Base-by-base conservation (phyloP, 1,139 yeast species). In the Geotrichum europaeum region DNA sequence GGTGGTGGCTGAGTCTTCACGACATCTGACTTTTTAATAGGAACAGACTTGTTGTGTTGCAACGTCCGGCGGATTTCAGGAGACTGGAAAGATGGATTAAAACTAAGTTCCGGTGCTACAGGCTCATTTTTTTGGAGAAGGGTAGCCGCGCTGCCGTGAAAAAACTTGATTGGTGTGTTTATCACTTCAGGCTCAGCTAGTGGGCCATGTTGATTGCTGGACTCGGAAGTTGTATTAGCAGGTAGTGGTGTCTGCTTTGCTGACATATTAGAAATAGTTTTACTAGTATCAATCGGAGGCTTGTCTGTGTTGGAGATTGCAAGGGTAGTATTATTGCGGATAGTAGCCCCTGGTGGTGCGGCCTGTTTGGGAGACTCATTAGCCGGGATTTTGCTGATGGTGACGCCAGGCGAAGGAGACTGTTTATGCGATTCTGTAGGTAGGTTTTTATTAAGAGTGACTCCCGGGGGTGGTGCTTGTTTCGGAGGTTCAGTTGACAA, bases 31-130 rank as follows among this genome's bases (percentile, higher is more conserved):
- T 62, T 13, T 51, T 63, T 59, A 6, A 84, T 75, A 0, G 87
- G 87, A 0, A 80, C 79, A 0, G 87, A 83, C 63, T 76, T 81
- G 18, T 76, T 76, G 18, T 84, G 87, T 66, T 82, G 84, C n/a
- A 84, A 73, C 0, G 84, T 82, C 45, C 84, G 76, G 57, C 80
- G 73, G 36, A 82, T 76, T 56, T 78, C 76, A 18, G 83, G 82
- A 1, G 86, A 78, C 2, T 79, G 76, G 63, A 78, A 79, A 53
- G 77, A 78, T 18, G 83, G 77, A 66, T 84, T 85, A 67, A 69
- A 77, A 25, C 62, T 65, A 4, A 75, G 78, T 64, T 78, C 67
- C 10, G 73, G 71, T 4, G 69, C 58, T 4, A 75, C 64, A 2
- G 78, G 76, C 0, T 84, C 79, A 32, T 78, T 76, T 36, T 76